Conservation (phyloP, 2,329 filamentous ascomycete genomes). For the Decorospora gaudefroyi region DNA sequence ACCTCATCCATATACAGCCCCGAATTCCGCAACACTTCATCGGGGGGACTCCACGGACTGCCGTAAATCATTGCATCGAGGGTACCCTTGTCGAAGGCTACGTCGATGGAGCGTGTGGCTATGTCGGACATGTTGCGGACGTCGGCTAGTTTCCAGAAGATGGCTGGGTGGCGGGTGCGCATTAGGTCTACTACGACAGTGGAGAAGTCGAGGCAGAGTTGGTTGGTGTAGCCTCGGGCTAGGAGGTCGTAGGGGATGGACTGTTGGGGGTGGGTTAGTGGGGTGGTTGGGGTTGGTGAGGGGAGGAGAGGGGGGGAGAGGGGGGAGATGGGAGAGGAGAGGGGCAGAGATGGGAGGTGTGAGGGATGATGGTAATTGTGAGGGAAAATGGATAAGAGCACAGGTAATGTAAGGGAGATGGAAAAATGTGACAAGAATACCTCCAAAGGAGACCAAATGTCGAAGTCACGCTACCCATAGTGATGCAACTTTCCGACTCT, state of each 20-base stretch:
- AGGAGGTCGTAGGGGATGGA: slow-evolving; percentile 58
- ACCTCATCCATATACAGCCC: slow-evolving; percentile 58
- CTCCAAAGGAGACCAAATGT: too few species aligned
- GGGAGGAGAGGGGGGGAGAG: too few species aligned
- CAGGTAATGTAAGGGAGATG: too few species aligned
- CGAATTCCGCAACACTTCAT: slow-evolving; percentile 56
- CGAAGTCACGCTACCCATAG: not conserved
- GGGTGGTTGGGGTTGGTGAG: too few species aligned
- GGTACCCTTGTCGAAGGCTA: slow-evolving; percentile 63
- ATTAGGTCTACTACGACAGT: slow-evolving; percentile 59
- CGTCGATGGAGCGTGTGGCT: slow-evolving; percentile 52
- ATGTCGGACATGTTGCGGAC: slow-evolving; percentile 57
- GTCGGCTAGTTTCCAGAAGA: slow-evolving; percentile 59
- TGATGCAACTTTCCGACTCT: not conserved
- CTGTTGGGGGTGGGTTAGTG: slow-evolving; percentile 45
- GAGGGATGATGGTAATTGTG: too few species aligned
- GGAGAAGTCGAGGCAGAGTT: slow-evolving; percentile 63
- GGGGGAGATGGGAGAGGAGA: too few species aligned
- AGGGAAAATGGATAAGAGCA: too few species aligned
- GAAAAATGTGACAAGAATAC: too few species aligned
- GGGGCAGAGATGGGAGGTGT: too few species aligned
- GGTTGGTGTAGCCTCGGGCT: slow-evolving; percentile 55
- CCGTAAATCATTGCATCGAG: slow-evolving; percentile 62
- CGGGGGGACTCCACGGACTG: slow-evolving; percentile 58
- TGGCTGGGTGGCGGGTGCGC: slow-evolving; percentile 49